Base-by-base conservation (phyloP, 2,329 filamentous ascomycete species). In the Aspergillus melleus region DNA sequence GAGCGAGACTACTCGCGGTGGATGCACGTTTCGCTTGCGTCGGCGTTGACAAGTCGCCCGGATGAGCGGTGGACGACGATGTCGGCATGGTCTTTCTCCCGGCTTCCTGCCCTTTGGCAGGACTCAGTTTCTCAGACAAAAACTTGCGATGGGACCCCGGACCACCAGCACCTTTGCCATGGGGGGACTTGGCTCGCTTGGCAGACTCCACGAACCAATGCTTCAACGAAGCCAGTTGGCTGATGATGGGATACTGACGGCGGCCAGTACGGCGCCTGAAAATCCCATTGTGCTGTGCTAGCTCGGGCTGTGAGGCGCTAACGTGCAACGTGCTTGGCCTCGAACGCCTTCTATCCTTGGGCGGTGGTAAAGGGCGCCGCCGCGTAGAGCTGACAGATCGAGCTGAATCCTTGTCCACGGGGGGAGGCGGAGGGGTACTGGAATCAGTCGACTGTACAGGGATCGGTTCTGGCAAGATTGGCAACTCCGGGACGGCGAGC, bases 301-400 rank as follows among this genome's bases (percentile, higher is more conserved):
- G 75, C 64, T 89, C 86, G 22, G 86, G 84, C 65, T 89, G 88
- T 44, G 81, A 84, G 14, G 90, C 90, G 44, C 96, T 92, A 4
- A 96, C 85, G 71, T 96, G 92, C 32, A 97, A 83, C 64, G 92
- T 95, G 66, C 92, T 96, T 49, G 91, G 90, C 61, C 91, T 84
- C 65, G 90, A 90, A 67, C 89, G 83, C 60, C 90, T 87, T 63
- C 87, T 88, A 65, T 97, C 93, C 74, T 97, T 97, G 2, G 94
- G 92, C 47, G 94, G 94, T 10, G 90, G 91, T 46, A 91, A 82
- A 6, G 93, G 89, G 52, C 91, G 87, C 61, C 90, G 88, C 61
- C 89, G 83, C 30, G 91, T 92, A 12, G 92, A 92, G 69, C 90
- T 92, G 22, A 84, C 84, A 19, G 90, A 93, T 36, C 91, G 85